These are phyloP conservation scores for Claviceps africana DNA, from an alignment of 2,329 filamentous ascomycete genomes.

Conservation along the genomic window DNA sequence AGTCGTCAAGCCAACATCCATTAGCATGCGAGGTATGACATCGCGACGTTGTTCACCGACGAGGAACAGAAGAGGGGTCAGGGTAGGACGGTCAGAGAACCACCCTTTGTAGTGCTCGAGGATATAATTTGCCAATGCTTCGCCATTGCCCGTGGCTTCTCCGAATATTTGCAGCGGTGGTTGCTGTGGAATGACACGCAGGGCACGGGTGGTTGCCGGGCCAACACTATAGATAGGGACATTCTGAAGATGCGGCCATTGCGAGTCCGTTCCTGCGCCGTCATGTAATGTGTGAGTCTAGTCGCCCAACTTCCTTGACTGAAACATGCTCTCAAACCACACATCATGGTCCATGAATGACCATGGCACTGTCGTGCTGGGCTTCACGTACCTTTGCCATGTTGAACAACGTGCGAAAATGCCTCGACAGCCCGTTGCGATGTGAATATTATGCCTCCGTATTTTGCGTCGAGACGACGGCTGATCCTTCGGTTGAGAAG, in stretches of 20 bases:
- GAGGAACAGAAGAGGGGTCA: conserved; percentile 64
- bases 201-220: conserved; percentile 63
- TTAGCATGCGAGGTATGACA: conserved; percentile 72
- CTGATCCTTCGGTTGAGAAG: conserved; percentile 32
- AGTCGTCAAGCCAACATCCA: conserved; percentile 36
- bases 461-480: conserved; percentile 25
- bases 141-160: conserved; percentile 72
- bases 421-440: conserved; percentile 74
- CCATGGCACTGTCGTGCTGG: neutral
- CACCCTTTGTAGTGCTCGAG: conserved; percentile 56
- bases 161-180: conserved; percentile 54
- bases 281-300: neutral
- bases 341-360: neutral
- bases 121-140: conserved; percentile 64
- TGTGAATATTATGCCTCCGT: conserved; percentile 72
- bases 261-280: neutral
- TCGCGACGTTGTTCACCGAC: conserved; percentile 84
- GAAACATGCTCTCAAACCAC: too few species aligned
- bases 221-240: conserved; percentile 65
- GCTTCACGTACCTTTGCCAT: conserved; percentile 26
- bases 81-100: conserved; percentile 28
- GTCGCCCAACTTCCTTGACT: neutral
- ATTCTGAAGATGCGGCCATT: conserved; percentile 36
- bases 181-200: conserved; percentile 39
- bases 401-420: conserved; percentile 48